Percentiles rank a stretch among this genome's conserved stretches.
These are phyloP conservation scores for Linderina pennispora DNA, from an alignment of 192 early-diverging fungal species.

Conservation along the genomic window DNA sequence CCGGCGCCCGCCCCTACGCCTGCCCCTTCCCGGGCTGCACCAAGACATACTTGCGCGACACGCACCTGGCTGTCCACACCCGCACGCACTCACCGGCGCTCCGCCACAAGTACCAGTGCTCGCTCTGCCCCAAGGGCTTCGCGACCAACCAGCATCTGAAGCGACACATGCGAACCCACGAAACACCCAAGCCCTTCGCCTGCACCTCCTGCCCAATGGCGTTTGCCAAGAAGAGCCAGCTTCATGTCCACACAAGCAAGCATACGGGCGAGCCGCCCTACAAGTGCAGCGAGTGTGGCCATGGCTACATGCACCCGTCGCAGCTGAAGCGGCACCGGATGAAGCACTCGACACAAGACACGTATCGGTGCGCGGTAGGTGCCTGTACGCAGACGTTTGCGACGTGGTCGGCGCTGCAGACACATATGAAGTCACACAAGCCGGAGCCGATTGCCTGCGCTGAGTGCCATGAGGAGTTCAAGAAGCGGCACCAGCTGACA, in stretches of 20 bases:
- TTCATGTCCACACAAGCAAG: conserved; percentile 29
- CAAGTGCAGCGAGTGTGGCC: conserved; percentile 22
- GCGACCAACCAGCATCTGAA: conserved; percentile 45
- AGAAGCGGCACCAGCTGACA: conserved; percentile 11
- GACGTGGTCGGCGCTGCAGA: conserved; percentile 45
- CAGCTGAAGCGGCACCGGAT: conserved; percentile 27
- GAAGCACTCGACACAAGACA: conserved; percentile 8
- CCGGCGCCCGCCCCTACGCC: conserved; percentile 66
- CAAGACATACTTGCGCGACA: conserved; percentile 61
- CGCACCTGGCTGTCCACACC: conserved; percentile 22
- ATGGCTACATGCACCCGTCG: conserved; percentile 38
- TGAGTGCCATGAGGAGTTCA: conserved; percentile 28
- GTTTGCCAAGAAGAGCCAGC: conserved; percentile 46
- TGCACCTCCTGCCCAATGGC: conserved; percentile 32
- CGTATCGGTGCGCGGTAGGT: conserved; percentile 28
- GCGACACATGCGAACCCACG: conserved; percentile 44
- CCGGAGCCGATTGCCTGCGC: conserved; percentile 11
- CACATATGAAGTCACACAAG: conserved; percentile 29
- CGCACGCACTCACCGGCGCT: conserved; percentile 7
- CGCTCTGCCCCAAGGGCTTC: conserved; percentile 31
- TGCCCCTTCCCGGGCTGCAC: conserved; percentile 63
- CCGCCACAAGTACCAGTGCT: conserved; percentile 18
- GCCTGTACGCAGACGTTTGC: conserved; percentile 23
- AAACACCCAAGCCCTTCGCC: conserved; percentile 14
- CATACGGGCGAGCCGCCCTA: conserved; percentile 42